phyloP scores from a whole-genome alignment of 345 rosid genomes.

The Populus davidiana region DNA sequence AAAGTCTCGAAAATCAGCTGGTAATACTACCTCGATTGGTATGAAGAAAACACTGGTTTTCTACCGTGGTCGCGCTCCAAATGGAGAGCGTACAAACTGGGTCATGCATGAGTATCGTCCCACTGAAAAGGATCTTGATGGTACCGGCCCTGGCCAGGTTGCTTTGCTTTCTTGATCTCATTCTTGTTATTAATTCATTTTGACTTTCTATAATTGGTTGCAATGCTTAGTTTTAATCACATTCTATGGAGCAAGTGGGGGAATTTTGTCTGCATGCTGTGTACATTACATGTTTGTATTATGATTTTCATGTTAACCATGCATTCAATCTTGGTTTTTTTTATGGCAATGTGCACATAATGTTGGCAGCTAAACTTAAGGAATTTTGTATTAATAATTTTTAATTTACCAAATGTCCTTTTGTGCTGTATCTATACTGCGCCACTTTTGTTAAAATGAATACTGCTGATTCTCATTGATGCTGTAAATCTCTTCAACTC shows the following conservation, averaged over 20 bases:
- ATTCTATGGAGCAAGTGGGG: not conserved
- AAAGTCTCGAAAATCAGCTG: slow-evolving; percentile 47
- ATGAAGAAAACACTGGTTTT: slow-evolving; percentile 97
- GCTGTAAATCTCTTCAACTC: not conserved
- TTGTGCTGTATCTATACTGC: not conserved
- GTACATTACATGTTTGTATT: not conserved
- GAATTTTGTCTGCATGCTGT: not conserved
- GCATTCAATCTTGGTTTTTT: not conserved
- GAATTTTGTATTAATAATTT: not conserved
- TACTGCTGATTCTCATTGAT: not conserved
- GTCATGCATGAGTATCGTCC: slow-evolving; percentile 95
- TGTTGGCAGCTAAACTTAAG: not conserved
- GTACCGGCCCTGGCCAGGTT: slow-evolving; percentile 80
- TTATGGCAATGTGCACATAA: not conserved
- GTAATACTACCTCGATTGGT: slow-evolving; percentile 39
- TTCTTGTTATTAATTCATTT: not conserved
- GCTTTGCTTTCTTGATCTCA: not conserved
- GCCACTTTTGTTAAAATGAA: not conserved
- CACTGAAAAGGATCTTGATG: slow-evolving; percentile 69
- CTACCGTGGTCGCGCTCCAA: slow-evolving; percentile 90
- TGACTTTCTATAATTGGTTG: not conserved
- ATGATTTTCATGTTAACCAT: not conserved
- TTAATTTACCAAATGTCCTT: not conserved
- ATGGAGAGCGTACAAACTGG: slow-evolving; percentile 82
- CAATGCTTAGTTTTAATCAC: not conserved